Base-by-base conservation (phyloP, 1,284 basidiomycete species). In the Ustilago curta region DNA sequence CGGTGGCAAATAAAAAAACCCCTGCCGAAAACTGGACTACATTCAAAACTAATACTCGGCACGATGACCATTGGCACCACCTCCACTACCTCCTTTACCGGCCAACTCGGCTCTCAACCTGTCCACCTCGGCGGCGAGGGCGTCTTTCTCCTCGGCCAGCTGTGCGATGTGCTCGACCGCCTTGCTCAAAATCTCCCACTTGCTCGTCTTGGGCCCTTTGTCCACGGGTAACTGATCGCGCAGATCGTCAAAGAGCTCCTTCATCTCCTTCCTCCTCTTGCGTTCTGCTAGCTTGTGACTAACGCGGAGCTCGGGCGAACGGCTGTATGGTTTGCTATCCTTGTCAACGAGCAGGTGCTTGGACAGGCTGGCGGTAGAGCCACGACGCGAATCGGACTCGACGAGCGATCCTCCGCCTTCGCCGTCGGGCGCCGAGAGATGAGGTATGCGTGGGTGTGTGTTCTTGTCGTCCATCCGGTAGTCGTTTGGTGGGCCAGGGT, bases 281-380 rank as follows among this genome's bases (percentile, higher is more conserved):
- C 83, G 68, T 55, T 84, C 83, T 7, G 83, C 83, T 8, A 83
- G 70, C 75, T 83, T 83, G 76, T 84, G 83, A 50, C 75, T 82
- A 18, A 83, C 81, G 4, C 82, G 59, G 27, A 83, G 73, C 49
- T 83, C 83, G 19, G 83, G 83, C 9, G 73, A 75, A 21, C 83
- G 79, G 43, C 69, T 74, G 73, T 84, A 84, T 0, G 83, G 83
- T 25, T 80, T 82, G 29, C 72, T 61, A 31, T 81, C 81, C 70
- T 82, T 82, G 47, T 79, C 77, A n/a, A 53, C 51, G 49, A 71
- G 37, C 5, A 70, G 45, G 21, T 77, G 66, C 29, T 65, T 61
- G 14, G 19, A 23, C 6, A 68, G 52, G 27, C 64, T 62, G 59
- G 52, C 50, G 4, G 65, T 25, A 2, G 69, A 72, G 14, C 69